These are phyloP conservation scores for Phytophthora colocasiae DNA, from an alignment of 352 stramenopile genomes.

Conservation along the genomic window DNA sequence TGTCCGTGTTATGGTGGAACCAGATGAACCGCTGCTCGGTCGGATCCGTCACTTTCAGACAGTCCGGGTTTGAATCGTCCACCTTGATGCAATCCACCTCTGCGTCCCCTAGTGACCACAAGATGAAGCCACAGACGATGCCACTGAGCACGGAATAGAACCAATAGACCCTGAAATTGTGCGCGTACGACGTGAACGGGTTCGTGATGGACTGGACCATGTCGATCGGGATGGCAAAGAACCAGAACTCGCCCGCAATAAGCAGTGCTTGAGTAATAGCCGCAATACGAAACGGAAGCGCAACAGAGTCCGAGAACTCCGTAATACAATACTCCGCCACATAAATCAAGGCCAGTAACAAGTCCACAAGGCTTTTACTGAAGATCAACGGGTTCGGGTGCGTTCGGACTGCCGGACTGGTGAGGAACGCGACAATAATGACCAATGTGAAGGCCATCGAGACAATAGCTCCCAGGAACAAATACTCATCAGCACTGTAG, in stretches of 20 bases:
- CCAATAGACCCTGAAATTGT: constrained; percentile 88
- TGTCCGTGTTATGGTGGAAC: constrained; percentile 86
- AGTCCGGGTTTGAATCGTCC: constrained; percentile 32
- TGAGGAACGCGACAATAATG: constrained; percentile 75
- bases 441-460: constrained; percentile 77
- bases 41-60: constrained; percentile 19
- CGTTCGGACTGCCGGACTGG: constrained; percentile 58
- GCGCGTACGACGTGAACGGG: constrained; percentile 87
- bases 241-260: constrained; percentile 90
- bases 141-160: constrained; percentile 84
- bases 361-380: constrained; percentile 87
- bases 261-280: constrained; percentile 80
- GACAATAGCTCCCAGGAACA: constrained; percentile 78
- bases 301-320: constrained; percentile 62
- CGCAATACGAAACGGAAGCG: constrained; percentile 66
- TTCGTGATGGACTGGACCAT: constrained; percentile 92
- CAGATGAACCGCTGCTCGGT: constrained; percentile 73
- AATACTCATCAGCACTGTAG: constrained; percentile 61
- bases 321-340: constrained; percentile 80
- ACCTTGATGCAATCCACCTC: constrained; percentile 30
- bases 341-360: constrained; percentile 75
- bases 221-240: constrained; percentile 90
- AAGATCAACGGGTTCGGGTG: constrained; percentile 90
- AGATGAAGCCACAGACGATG: constrained; percentile 63
- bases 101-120: constrained; percentile 66